These are phyloP conservation scores for Leishmania tropica DNA, from an alignment of 208 protist species.

Conservation along the genomic window DNA sequence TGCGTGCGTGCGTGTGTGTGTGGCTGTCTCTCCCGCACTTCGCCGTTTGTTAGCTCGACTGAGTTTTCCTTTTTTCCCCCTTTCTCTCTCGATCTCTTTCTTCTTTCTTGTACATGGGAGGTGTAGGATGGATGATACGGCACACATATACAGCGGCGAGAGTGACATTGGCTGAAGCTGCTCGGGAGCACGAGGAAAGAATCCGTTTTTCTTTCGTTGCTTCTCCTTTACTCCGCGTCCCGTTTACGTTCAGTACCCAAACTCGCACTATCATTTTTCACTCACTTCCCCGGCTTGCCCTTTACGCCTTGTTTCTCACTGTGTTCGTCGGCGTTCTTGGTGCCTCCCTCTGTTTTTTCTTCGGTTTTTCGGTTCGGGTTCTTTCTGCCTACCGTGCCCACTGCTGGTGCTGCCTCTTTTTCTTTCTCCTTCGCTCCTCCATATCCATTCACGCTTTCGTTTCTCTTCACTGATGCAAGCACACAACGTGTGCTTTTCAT, in stretches of 20 bases:
- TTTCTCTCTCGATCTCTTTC: slow-evolving; percentile 11
- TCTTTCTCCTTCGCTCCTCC: background rate
- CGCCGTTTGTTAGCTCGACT: background rate
- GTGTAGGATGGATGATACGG: background rate
- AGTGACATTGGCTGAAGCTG: background rate
- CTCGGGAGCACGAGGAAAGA: background rate
- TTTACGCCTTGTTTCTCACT: background rate
- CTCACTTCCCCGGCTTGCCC: background rate
- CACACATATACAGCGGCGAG: background rate
- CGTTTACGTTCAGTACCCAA: no score
- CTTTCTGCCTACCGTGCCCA: background rate
- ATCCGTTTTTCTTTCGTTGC: background rate
- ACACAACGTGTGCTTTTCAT: background rate
- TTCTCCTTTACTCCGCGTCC: background rate
- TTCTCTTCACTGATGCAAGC: background rate
- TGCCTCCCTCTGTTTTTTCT: background rate
- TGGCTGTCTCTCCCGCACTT: background rate
- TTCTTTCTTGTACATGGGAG: slow-evolving; percentile 9
- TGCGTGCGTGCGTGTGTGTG: background rate
- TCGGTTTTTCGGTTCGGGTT: background rate
- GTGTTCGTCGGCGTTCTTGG: background rate
- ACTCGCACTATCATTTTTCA: background rate
- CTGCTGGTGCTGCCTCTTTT: slow-evolving; percentile 1
- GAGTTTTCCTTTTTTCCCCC: background rate
- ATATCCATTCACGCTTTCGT: background rate